phyloP scores from a whole-genome alignment of 345 rosid genomes.

The Luvunga scandens region DNA sequence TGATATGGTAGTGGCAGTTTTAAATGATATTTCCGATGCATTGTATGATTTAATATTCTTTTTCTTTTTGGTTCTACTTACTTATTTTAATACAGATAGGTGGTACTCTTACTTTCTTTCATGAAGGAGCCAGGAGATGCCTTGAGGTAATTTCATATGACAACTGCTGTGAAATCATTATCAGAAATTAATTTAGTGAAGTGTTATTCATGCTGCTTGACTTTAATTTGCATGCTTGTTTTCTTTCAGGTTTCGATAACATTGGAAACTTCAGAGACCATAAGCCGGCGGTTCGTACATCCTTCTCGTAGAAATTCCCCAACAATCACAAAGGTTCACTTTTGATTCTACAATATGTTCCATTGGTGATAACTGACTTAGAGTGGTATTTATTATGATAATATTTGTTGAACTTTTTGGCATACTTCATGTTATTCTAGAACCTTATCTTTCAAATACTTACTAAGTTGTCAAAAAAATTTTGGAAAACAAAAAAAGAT shows the following conservation, averaged over 20 bases:
- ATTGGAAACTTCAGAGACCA: constrained; percentile 83
- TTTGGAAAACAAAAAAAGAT: background rate
- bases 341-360: background rate
- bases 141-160: constrained; percentile 64
- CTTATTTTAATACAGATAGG: constrained; percentile 63
- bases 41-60: background rate
- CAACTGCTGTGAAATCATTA: constrained; percentile 1
- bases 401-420: background rate
- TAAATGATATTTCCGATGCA: constrained; percentile 5
- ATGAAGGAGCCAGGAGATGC: constrained; percentile 84
- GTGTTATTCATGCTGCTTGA: constrained; percentile 11
- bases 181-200: constrained; percentile 4
- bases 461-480: background rate
- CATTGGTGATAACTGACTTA: background rate
- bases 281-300: constrained; percentile 64
- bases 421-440: background rate
- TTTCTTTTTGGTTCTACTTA: constrained; percentile 14
- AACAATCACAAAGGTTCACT: constrained; percentile 69
- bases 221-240: constrained; percentile 17
- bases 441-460: background rate
- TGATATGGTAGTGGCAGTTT: constrained; percentile 60
- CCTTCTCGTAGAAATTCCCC: constrained; percentile 87
- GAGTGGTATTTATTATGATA: background rate
- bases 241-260: constrained; percentile 66
- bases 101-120: constrained; percentile 94